Percentiles rank a stretch among this genome's conserved stretches.
These are phyloP conservation scores for Phytophthora constricta DNA, from an alignment of 352 stramenopile species.

Conservation along the genomic window DNA sequence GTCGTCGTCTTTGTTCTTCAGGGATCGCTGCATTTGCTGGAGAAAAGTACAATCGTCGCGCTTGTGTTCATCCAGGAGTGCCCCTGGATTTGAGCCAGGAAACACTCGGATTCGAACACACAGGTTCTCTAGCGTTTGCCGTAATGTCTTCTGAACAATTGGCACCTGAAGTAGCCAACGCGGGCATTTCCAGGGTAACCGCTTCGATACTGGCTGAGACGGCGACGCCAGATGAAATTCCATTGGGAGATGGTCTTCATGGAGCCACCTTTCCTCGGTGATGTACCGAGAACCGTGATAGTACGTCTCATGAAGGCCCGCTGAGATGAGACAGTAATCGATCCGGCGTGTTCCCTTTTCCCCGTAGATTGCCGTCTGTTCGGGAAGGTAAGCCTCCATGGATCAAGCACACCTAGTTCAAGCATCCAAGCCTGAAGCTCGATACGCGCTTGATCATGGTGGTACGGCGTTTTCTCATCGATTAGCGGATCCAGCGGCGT, in stretches of 20 bases:
- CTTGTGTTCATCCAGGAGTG: constrained; percentile 11
- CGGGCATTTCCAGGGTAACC: neutral
- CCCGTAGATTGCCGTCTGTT: neutral
- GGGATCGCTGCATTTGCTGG: neutral
- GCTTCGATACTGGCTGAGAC: neutral
- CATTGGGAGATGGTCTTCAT: constrained; percentile 7
- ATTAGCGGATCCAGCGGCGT: neutral
- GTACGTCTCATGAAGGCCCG: neutral
- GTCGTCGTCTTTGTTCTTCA: neutral
- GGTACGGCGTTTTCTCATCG: neutral
- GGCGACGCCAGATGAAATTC: neutral
- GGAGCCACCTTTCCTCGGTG: neutral
- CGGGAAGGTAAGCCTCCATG: neutral
- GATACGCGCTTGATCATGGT: neutral
- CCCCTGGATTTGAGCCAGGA: neutral
- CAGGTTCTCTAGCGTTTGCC: neutral
- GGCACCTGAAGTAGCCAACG: neutral
- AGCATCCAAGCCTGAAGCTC: constrained; percentile 7
- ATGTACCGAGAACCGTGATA: neutral
- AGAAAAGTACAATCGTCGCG: neutral
- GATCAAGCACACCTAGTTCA: neutral
- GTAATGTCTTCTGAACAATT: neutral
- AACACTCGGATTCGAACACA: neutral
- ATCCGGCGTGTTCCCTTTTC: neutral
- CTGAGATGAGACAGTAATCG: neutral